A percentile compares a stretch with the other conserved stretches of the same genome.
Evolutionary conservation across 306 rosid genomes (phyloP).

Genomic region (Aeschynomene evenia): DNA sequence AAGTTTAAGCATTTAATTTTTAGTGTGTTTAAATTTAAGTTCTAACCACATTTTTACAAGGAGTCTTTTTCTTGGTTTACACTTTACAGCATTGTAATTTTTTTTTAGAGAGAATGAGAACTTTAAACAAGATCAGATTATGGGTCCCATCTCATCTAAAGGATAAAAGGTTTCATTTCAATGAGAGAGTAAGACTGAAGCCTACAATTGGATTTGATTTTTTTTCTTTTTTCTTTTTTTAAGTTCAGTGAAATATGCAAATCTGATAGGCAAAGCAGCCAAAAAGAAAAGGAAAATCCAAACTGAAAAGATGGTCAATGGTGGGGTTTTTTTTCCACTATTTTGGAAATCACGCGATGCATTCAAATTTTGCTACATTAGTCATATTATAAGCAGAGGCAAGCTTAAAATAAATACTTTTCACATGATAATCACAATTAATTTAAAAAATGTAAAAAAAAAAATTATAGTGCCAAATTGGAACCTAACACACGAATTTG

Average conservation of each 20-base stretch:
- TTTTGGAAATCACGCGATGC: slow-evolving; percentile 11
- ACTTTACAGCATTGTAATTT: too few relatives aligned
- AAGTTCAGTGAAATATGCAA: slow-evolving; percentile 1
- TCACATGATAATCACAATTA: not conserved
- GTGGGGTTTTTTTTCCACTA: slow-evolving; percentile 17
- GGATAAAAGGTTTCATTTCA: not conserved
- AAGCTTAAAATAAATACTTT: not conserved
- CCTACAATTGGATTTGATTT: slow-evolving; percentile 22
- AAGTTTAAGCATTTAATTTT: too few relatives aligned
- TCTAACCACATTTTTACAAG: too few relatives aligned
- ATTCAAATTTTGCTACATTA: not conserved
- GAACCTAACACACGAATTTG: slow-evolving; percentile 11
- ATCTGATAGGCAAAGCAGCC: slow-evolving; percentile 12
- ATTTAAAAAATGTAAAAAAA: not conserved
- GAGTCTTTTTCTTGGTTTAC: not conserved
- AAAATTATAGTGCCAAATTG: not conserved
- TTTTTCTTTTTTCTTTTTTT: slow-evolving; percentile 9
- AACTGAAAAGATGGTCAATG: slow-evolving; percentile 18
- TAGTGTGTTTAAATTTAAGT: too few relatives aligned
- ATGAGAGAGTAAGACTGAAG: not conserved
- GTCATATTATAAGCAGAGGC: not conserved
- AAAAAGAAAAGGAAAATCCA: not conserved
- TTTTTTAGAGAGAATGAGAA: not conserved
- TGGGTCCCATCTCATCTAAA: slow-evolving; percentile 15
- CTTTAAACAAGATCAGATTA: slow-evolving; percentile 7